Percentiles rank a stretch among this genome's conserved stretches.
Evolutionary conservation across 371 early-diverging fungal genomes (phyloP).

Genomic region (Rhizopus delemar): DNA sequence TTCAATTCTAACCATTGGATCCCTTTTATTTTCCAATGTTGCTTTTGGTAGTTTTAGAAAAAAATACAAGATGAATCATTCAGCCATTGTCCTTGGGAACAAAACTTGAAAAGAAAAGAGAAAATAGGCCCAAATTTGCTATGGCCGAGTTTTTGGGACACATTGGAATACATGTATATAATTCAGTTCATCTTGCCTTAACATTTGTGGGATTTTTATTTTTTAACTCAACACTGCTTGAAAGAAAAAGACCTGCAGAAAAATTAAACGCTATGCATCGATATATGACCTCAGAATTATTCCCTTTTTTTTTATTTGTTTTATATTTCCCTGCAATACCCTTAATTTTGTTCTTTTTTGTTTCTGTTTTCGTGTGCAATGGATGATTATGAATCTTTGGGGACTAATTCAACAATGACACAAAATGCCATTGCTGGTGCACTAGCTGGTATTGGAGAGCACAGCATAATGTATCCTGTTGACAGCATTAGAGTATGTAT

Average conservation of each 20-base stretch:
- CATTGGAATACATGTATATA: too few species aligned
- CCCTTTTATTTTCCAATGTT: constrained; percentile 14
- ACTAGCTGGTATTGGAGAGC: constrained; percentile 95
- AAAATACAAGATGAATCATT: constrained; percentile 4
- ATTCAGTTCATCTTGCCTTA: too few species aligned
- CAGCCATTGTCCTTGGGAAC: background rate
- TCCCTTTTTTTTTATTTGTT: background rate
- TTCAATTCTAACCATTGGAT: constrained; percentile 3
- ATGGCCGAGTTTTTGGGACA: too few species aligned
- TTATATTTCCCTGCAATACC: background rate
- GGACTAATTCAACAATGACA: constrained; percentile 71
- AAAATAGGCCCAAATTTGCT: too few species aligned
- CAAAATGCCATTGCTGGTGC: constrained; percentile 92
- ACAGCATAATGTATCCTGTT: constrained; percentile 92
- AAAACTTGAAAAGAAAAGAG: background rate
- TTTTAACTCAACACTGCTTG: too few species aligned
- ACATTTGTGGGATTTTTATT: too few species aligned
- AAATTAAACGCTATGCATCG: background rate
- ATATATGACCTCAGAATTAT: background rate
- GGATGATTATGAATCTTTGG: constrained; percentile 89
- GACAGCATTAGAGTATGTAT: constrained; percentile 86
- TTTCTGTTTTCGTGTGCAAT: constrained; percentile 15
- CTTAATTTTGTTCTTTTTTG: constrained; percentile 1
- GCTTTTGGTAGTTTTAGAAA: constrained; percentile 13
- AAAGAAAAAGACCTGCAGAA: too few species aligned